Evolutionary conservation across 2,329 filamentous ascomycete genomes (phyloP).

Genomic region (Aquanectria penicillioides): DNA sequence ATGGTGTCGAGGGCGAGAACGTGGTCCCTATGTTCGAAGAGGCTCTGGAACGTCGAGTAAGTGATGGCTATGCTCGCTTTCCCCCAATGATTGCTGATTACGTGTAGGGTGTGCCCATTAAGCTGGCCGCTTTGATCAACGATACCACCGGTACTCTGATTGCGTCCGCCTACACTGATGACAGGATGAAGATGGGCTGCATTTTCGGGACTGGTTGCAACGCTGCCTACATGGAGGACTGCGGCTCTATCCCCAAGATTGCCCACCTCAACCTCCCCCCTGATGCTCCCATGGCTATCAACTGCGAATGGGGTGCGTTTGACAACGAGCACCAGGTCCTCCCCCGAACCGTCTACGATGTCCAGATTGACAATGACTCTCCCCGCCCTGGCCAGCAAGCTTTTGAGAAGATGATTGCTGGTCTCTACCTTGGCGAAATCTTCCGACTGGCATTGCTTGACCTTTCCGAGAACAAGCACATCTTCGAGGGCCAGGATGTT

Average conservation of each 20-base stretch:
- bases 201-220: conserved; percentile 99
- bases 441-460: conserved; percentile 90
- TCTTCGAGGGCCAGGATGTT: conserved; percentile 88
- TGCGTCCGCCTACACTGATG: conserved; percentile 95
- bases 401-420: conserved; percentile 98
- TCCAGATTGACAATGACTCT: conserved; percentile 88
- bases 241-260: conserved; percentile 91
- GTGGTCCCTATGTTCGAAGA: conserved; percentile 89
- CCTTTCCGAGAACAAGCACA: conserved; percentile 80
- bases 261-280: conserved; percentile 88
- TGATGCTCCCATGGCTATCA: conserved; percentile 90
- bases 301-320: conserved; percentile 97
- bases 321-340: conserved; percentile 93
- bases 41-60: conserved; percentile 70
- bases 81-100: conserved; percentile 18
- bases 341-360: conserved; percentile 85
- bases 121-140: conserved; percentile 92
- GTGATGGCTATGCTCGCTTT: conserved; percentile 3
- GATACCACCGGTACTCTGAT: conserved; percentile 98
- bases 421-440: conserved; percentile 92
- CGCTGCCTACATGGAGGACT: conserved; percentile 96
- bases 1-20: conserved; percentile 89
- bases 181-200: conserved; percentile 91
- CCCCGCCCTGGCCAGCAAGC: conserved; percentile 93
- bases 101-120: conserved; percentile 83